Evolutionary conservation across 1,284 basidiomycete genomes (phyloP).

Genomic region (Erythrobasidium hasegawianum): DNA sequence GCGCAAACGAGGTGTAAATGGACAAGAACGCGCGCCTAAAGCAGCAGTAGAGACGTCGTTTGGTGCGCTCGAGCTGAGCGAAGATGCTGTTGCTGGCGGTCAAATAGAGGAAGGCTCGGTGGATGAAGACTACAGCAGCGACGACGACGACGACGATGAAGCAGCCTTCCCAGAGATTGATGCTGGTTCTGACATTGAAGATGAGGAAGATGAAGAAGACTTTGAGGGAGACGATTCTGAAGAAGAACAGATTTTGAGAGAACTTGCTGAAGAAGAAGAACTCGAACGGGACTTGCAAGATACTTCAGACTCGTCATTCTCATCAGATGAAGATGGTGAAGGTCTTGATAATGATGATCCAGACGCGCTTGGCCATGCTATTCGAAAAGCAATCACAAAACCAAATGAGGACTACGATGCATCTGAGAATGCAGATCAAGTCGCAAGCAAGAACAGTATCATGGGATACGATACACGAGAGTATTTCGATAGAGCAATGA

Average conservation of each 20-base stretch:
- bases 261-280: conserved; percentile 51
- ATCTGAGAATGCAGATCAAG: background rate
- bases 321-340: conserved; percentile 32
- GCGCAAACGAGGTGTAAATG: conserved; percentile 19
- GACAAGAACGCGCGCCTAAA: background rate
- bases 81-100: too few relatives aligned
- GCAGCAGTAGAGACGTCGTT: conserved; percentile 19
- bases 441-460: conserved; percentile 40
- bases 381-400: conserved; percentile 47
- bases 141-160: conserved; percentile 45
- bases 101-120: conserved; percentile 18
- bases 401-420: conserved; percentile 48
- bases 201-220: conserved; percentile 45
- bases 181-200: conserved; percentile 49
- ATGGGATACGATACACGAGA: conserved; percentile 47
- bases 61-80: conserved; percentile 32
- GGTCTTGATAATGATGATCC: conserved; percentile 28
- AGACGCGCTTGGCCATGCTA: conserved; percentile 39
- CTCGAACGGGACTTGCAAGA: conserved; percentile 44
- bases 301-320: conserved; percentile 39
- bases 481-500: conserved; percentile 47
- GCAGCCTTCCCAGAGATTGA: conserved; percentile 55
- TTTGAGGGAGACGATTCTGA: conserved; percentile 50
- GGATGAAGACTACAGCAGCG: conserved; percentile 41
- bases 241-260: conserved; percentile 50